Percentiles rank a stretch among this genome's conserved stretches.
phyloP scores from a whole-genome alignment of 352 stramenopile genomes.

The Phytopythium mirpurense region DNA sequence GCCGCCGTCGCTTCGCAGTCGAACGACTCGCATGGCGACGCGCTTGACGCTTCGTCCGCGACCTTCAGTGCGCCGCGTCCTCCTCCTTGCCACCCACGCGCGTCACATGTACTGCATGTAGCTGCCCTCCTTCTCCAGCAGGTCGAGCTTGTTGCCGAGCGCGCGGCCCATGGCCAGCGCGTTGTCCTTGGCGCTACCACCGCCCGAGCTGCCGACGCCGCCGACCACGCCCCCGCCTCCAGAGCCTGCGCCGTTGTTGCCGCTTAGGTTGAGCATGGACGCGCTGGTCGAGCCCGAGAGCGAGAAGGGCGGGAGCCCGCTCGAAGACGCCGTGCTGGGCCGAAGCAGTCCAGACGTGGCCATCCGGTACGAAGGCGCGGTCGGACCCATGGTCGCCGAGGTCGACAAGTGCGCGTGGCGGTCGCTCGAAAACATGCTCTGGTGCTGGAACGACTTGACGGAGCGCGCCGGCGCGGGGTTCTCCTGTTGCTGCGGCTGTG shows the following conservation, averaged over 20 bases:
- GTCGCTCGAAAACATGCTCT: conserved; percentile 13
- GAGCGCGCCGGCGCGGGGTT: conserved; percentile 7
- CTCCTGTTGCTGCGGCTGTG: conserved; percentile 24
- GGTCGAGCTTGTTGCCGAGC: conserved; percentile 69
- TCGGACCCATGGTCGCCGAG: conserved; percentile 26
- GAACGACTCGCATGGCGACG: too few species aligned
- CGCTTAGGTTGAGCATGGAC: conserved; percentile 22
- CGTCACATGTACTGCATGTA: conserved; percentile 41
- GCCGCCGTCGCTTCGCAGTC: too few species aligned
- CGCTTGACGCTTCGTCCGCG: neutral
- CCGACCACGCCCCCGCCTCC: conserved; percentile 7
- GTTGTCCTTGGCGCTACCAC: conserved; percentile 6
- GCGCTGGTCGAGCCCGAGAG: conserved; percentile 20
- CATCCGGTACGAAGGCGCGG: conserved; percentile 18
- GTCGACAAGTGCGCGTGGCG: conserved; percentile 15
- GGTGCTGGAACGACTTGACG: conserved; percentile 26
- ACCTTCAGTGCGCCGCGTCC: too few species aligned
- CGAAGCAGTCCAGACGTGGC: conserved; percentile 28
- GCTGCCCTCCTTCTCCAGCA: conserved; percentile 65
- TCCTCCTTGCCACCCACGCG: too few species aligned
- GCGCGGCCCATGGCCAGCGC: conserved; percentile 21
- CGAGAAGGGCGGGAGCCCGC: conserved; percentile 32
- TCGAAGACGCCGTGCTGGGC: conserved; percentile 16
- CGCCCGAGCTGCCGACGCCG: neutral
- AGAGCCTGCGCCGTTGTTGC: conserved; percentile 8